These are phyloP conservation scores for Fusarium nematophilum DNA, from an alignment of 2,329 filamentous ascomycete genomes.

Conservation along the genomic window DNA sequence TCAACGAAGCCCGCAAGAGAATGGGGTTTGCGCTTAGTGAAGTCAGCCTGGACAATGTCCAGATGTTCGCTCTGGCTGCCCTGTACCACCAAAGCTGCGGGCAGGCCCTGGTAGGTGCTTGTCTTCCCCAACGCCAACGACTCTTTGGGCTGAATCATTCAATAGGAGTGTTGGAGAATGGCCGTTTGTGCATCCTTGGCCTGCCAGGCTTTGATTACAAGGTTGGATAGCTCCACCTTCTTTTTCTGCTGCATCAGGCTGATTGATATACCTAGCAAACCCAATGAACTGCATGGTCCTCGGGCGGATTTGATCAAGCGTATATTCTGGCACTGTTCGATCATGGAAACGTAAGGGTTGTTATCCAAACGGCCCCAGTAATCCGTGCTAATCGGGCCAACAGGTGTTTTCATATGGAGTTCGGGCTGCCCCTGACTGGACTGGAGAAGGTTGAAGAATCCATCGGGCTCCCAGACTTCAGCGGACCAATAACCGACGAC, in stretches of 20 bases:
- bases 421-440: constrained; percentile 67
- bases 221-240: constrained; percentile 49
- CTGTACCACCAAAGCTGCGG: constrained; percentile 66
- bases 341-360: constrained; percentile 41
- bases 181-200: constrained; percentile 66
- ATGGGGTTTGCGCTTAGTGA: constrained; percentile 67
- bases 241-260: background rate
- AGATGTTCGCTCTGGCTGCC: constrained; percentile 67
- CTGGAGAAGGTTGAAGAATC: constrained; percentile 63
- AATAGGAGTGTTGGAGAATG: constrained; percentile 70
- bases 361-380: background rate
- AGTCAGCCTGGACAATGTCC: constrained; percentile 68
- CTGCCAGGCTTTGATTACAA: constrained; percentile 66
- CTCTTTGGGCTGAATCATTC: constrained; percentile 16
- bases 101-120: constrained; percentile 58
- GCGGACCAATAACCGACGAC: constrained; percentile 57
- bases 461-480: constrained; percentile 67
- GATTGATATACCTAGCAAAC: constrained; percentile 29
- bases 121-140: background rate
- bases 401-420: constrained; percentile 67
- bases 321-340: constrained; percentile 43
- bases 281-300: constrained; percentile 38
- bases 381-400: constrained; percentile 20
- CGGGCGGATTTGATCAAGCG: constrained; percentile 42
- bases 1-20: constrained; percentile 71